These are phyloP conservation scores for Gynochthodes officinalis DNA, from an alignment of 257 asterid species.

Conservation along the genomic window DNA sequence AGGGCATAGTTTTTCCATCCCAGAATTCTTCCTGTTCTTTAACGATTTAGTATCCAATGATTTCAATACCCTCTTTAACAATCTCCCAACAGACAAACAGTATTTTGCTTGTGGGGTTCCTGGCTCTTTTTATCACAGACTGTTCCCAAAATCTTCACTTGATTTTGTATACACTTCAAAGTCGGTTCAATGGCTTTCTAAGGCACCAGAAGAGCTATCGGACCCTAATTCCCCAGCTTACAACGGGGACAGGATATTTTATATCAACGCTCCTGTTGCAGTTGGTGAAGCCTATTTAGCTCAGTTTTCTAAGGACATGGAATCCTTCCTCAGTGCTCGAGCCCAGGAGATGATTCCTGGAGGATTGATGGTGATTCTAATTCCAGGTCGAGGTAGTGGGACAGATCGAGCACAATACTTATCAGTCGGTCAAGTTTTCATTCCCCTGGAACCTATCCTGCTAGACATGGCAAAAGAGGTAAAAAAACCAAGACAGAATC, in stretches of 20 bases:
- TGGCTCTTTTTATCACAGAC: conserved; percentile 34
- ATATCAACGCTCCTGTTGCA: not conserved
- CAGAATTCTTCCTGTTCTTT: conserved; percentile 39
- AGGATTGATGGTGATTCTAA: conserved; percentile 5
- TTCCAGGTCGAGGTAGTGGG: not conserved
- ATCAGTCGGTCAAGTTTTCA: not conserved
- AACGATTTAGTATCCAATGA: conserved; percentile 41
- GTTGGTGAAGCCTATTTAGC: conserved; percentile 23
- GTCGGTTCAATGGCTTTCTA: conserved; percentile 32
- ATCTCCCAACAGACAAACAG: conserved; percentile 32
- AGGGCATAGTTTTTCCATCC: not conserved
- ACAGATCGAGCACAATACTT: not conserved
- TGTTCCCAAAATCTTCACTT: conserved; percentile 20
- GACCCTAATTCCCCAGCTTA: conserved; percentile 17
- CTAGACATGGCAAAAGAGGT: conserved; percentile 29
- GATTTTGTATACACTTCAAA: conserved; percentile 14
- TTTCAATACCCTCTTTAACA: conserved; percentile 47
- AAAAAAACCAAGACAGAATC: not conserved
- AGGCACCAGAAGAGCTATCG: conserved; percentile 14
- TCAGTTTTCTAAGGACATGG: conserved; percentile 28
- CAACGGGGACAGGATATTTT: conserved; percentile 26
- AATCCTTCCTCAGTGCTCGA: conserved; percentile 1
- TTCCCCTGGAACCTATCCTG: conserved; percentile 3
- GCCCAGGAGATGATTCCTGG: conserved; percentile 10
- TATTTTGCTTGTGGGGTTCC: conserved; percentile 40